phyloP scores from a whole-genome alignment of 305 asterid genomes.

The Andrographis paniculata region DNA sequence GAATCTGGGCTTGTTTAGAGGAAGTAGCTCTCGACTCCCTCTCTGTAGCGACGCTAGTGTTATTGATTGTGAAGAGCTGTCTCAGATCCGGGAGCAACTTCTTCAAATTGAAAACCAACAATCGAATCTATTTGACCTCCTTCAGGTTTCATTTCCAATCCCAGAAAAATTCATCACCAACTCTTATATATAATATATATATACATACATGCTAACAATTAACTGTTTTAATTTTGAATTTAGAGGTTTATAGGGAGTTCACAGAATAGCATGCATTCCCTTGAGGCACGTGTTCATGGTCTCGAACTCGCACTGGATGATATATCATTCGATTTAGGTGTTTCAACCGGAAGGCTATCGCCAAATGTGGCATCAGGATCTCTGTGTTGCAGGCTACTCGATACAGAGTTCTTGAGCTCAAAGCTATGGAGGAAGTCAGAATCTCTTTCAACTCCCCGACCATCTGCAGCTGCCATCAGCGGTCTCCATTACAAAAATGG shows the following conservation, averaged over 20 bases:
- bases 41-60: slow-evolving; percentile 46
- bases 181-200: too few relatives aligned
- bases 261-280: slow-evolving; percentile 71
- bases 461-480: slow-evolving; percentile 20
- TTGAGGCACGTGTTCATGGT: slow-evolving; percentile 88
- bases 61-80: slow-evolving; percentile 58
- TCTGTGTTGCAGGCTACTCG: slow-evolving; percentile 67
- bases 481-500: slow-evolving; percentile 18
- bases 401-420: slow-evolving; percentile 63
- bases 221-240: not conserved
- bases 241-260: slow-evolving; percentile 84
- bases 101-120: slow-evolving; percentile 86
- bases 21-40: slow-evolving; percentile 41
- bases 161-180: too few relatives aligned
- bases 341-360: slow-evolving; percentile 64
- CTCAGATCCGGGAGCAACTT: slow-evolving; percentile 66
- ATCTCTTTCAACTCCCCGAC: slow-evolving; percentile 23
- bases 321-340: slow-evolving; percentile 78
- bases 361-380: slow-evolving; percentile 20
- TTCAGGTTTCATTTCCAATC: slow-evolving; percentile 43
- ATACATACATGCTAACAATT: not conserved
- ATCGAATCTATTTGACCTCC: slow-evolving; percentile 66
- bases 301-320: slow-evolving; percentile 86
- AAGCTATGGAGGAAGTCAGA: slow-evolving; percentile 67
- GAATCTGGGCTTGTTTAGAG: slow-evolving; percentile 27